Conservation (phyloP, 2,329 filamentous ascomycete species). For the Phaeophleospora eucalypticola region DNA sequence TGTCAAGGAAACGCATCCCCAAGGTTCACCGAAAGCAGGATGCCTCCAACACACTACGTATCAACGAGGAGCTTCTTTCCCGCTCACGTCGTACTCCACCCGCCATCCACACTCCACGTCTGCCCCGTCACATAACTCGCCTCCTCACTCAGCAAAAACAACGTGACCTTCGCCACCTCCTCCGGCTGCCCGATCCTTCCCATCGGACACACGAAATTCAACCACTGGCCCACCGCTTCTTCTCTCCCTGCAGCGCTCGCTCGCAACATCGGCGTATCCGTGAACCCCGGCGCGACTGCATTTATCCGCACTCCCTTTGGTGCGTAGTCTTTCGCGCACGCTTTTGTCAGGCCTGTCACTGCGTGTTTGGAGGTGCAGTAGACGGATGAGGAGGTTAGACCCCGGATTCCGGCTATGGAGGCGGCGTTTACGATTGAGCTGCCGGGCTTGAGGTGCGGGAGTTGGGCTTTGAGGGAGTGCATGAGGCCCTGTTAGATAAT, state of each 20-base stretch:
- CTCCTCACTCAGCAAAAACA: conserved; percentile 47
- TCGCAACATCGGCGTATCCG: conserved; percentile 38
- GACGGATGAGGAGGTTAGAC: conserved; percentile 6
- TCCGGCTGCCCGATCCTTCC: conserved; percentile 20
- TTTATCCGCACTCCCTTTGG: conserved; percentile 22
- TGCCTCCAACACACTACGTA: no score
- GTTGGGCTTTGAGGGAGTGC: conserved; percentile 45
- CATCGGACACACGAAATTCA: conserved; percentile 11
- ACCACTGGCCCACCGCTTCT: neutral
- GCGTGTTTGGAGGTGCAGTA: conserved; percentile 22
- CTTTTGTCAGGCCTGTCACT: conserved; percentile 22
- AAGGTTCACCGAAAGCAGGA: no score
- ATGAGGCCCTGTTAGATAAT: conserved; percentile 37
- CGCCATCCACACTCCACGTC: conserved; percentile 46
- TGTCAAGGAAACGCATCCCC: no score
- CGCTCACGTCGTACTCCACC: conserved; percentile 5
- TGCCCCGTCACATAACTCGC: conserved; percentile 46
- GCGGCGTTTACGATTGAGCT: conserved; percentile 56
- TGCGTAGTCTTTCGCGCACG: conserved; percentile 19
- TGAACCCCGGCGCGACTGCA: conserved; percentile 21
- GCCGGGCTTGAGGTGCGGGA: conserved; percentile 42
- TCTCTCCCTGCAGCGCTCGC: conserved; percentile 4
- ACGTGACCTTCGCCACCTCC: conserved; percentile 43
- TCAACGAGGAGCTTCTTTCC: no score
- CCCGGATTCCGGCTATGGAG: conserved; percentile 39